Conservation (phyloP, 495 filamentous ascomycete genomes). For the Hypoxylon crocopeplum region DNA sequence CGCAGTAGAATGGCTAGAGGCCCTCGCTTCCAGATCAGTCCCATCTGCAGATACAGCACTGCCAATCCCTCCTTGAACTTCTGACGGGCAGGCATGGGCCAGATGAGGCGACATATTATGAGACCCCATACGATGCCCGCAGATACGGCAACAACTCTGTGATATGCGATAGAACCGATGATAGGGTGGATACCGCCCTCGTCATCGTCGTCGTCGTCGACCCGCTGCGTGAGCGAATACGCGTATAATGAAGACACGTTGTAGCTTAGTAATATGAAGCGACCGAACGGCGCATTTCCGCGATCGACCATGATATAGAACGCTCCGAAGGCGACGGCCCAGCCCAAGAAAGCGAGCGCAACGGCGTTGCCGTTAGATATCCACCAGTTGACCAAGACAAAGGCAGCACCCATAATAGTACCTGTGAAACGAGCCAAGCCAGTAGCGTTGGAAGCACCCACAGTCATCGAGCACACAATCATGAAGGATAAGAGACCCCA, state of each 20-base stretch:
- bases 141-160: conserved; percentile 87
- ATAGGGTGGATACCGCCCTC: conserved; percentile 86
- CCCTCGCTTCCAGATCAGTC: conserved; percentile 96
- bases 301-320: conserved; percentile 88
- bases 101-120: conserved; percentile 86
- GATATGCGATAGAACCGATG: conserved; percentile 87
- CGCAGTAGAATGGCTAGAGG: conserved; percentile 75
- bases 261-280: conserved; percentile 93
- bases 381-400: conserved; percentile 79
- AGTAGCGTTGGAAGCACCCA: conserved; percentile 92
- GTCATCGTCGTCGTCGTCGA: conserved; percentile 79
- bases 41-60: conserved; percentile 89
- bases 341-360: conserved; percentile 77
- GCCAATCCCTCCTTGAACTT: conserved; percentile 88
- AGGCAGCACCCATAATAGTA: conserved; percentile 79
- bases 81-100: conserved; percentile 86
- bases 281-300: conserved; percentile 86
- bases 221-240: conserved; percentile 81
- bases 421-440: conserved; percentile 86
- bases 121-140: conserved; percentile 91
- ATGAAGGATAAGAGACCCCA: conserved; percentile 98
- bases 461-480: conserved; percentile 97
- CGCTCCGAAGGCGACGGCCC: conserved; percentile 78
- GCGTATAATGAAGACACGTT: conserved; percentile 96
- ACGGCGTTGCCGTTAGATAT: conserved; percentile 73